phyloP scores from a whole-genome alignment of 768 basidiomycete species.

The Russula earlei region DNA sequence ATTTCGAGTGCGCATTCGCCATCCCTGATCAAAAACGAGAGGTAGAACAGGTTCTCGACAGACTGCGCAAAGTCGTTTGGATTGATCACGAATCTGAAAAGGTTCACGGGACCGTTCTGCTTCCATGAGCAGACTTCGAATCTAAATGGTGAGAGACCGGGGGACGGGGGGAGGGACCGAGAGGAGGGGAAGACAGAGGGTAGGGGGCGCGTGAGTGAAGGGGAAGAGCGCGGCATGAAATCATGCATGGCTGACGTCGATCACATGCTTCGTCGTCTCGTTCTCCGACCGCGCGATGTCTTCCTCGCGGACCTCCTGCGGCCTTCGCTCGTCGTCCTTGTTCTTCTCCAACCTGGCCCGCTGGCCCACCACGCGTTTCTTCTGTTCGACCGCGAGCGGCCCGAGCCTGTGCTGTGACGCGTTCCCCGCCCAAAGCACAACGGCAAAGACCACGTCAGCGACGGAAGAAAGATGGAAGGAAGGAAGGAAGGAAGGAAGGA shows the following conservation, averaged over 20 bases:
- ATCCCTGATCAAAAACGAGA: conserved; percentile 86
- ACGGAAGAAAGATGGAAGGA: background rate
- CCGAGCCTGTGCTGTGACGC: conserved; percentile 73
- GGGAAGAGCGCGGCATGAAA: too few relatives aligned
- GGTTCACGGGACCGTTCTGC: conserved; percentile 46
- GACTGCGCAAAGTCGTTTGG: conserved; percentile 87
- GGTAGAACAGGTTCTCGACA: conserved; percentile 93
- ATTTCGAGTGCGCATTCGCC: conserved; percentile 70
- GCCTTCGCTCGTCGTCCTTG: conserved; percentile 55
- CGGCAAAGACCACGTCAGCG: conserved; percentile 10
- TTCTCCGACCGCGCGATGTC: conserved; percentile 79
- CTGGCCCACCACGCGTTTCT: conserved; percentile 52
- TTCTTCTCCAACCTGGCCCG: conserved; percentile 65
- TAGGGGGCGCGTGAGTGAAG: too few relatives aligned
- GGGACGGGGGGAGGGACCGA: background rate
- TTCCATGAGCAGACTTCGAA: conserved; percentile 50
- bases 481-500: background rate
- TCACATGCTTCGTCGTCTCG: conserved; percentile 84
- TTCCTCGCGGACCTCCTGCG: conserved; percentile 73
- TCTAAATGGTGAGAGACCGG: conserved; percentile 30
- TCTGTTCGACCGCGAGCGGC: conserved; percentile 79
- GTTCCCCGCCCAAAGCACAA: background rate
- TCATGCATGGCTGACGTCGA: conserved; percentile 41
- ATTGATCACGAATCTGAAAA: conserved; percentile 85
- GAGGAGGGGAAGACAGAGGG: background rate